Evolutionary conservation across 2,329 filamentous ascomycete species (phyloP), one percentile per base, ranked within the genome.

Genomic region (Sclerotinia sclerotiorum): DNA sequence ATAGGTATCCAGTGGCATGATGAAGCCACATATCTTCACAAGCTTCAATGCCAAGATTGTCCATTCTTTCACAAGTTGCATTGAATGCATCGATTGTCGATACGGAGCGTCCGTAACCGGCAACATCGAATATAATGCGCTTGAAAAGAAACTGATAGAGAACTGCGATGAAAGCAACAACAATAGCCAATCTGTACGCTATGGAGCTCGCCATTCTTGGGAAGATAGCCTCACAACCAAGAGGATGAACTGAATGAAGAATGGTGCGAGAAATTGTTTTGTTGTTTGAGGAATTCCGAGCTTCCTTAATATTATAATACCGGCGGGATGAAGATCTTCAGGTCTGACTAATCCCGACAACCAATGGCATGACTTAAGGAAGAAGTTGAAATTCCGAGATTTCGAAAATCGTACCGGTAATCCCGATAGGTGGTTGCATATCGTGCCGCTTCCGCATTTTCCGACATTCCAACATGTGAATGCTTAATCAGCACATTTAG

Each of bases 71-170:
- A 61, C 75, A 77, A 2, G 69, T 67, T 17, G 69, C 48, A 71
- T 76, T 76, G 68, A 79, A 80, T 6, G 76, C 72, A 2, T 75
- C 73, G 65, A 80, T 72, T 3, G 76, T 70, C 27, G 74, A 72
- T 57, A 80, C 63, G 27, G 70, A 67, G 15, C 78, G 78, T 3
- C 75, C 75, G 68, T 75, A 58, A 29, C 79, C 78, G 7, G 79
- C 29, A 10, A 72, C 71, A 35, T 74, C 68, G 68, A 78, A 78
- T 21, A 79, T 48, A 29, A 77, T 21, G 42, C 70, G 44, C 58
- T 75, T 76, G 67, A 77, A 71, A 19, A 77, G n/a, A 35, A 76
- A 74, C 70, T 79, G 77, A 68, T 78, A 79, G 13, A 78, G 39
- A 21, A 73, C 57, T n/a, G 72, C 72, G 32, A 73, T 61, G 51